Conservation (phyloP, 129 eudicot genomes). For the Cynara cardunculus region DNA sequence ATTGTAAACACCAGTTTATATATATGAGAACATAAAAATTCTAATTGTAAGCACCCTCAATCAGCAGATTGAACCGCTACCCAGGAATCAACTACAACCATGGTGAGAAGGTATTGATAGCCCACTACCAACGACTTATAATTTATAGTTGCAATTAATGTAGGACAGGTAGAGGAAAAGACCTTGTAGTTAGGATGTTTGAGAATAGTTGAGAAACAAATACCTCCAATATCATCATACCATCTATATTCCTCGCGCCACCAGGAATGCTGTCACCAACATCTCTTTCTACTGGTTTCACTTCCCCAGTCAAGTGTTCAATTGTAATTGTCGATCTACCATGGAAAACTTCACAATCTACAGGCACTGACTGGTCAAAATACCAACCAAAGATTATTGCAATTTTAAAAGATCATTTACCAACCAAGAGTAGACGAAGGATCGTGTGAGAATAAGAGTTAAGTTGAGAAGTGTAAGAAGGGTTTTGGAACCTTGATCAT, state of each 20-base stretch:
- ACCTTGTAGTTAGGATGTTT: not conserved
- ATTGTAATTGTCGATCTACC: slow-evolving; percentile 93
- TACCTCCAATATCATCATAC: slow-evolving; percentile 96
- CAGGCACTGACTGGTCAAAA: slow-evolving; percentile 88
- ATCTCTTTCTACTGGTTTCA: slow-evolving; percentile 76
- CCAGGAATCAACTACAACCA: too few relatives aligned
- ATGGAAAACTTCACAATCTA: slow-evolving; percentile 83
- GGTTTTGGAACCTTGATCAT: too few relatives aligned
- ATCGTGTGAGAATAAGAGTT: too few relatives aligned
- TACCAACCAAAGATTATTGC: slow-evolving; percentile 30
- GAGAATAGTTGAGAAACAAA: slow-evolving; percentile 6
- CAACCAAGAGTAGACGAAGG: slow-evolving; percentile 18
- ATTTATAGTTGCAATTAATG: too few relatives aligned
- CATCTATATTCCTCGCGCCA: slow-evolving; percentile 94
- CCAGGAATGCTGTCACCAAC: slow-evolving; percentile 95
- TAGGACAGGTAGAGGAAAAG: not conserved
- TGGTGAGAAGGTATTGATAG: too few relatives aligned
- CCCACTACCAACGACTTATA: too few relatives aligned
- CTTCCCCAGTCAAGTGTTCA: slow-evolving; percentile 98
- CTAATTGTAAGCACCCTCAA: too few relatives aligned
- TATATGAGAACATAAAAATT: too few relatives aligned
- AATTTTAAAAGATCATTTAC: not conserved
- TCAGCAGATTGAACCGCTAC: too few relatives aligned
- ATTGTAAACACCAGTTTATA: too few relatives aligned
- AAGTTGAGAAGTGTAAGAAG: too few relatives aligned